These are phyloP conservation scores for Pythium dissimile DNA, from an alignment of 352 stramenopile species.

Conservation along the genomic window DNA sequence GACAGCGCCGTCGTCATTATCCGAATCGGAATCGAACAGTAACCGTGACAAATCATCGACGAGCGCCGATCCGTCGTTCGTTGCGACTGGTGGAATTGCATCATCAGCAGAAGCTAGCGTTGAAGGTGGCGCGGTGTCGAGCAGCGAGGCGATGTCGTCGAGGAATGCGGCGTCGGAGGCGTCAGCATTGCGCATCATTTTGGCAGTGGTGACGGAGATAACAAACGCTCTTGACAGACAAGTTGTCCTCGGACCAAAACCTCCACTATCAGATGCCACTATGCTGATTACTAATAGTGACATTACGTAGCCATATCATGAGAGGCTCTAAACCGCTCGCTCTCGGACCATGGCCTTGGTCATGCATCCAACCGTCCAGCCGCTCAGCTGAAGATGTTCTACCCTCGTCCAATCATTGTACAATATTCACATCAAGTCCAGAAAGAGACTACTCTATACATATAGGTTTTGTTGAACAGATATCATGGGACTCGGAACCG, in stretches of 20 bases:
- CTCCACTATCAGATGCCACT: background rate
- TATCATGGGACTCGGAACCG: too few relatives aligned
- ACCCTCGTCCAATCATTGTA: background rate
- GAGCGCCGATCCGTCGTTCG: background rate
- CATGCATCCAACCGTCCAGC: too few relatives aligned
- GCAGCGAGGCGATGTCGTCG: background rate
- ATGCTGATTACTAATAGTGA: background rate
- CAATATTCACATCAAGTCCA: too few relatives aligned
- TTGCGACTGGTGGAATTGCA: background rate
- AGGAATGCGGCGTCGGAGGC: background rate
- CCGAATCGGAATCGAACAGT: background rate
- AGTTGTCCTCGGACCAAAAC: background rate
- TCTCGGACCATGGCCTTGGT: too few relatives aligned
- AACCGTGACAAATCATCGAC: background rate
- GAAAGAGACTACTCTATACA: too few relatives aligned
- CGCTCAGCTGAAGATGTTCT: too few relatives aligned
- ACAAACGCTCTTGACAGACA: background rate
- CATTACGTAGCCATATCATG: constrained; percentile 2
- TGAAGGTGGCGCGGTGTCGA: too few relatives aligned
- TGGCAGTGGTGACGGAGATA: too few relatives aligned
- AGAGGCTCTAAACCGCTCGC: too few relatives aligned
- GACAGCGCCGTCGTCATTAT: background rate
- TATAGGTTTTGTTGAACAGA: too few relatives aligned
- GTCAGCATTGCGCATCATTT: background rate
- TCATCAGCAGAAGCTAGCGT: too few relatives aligned